Percentiles rank a stretch among this genome's conserved stretches.
Conservation (phyloP, 768 basidiomycete species). For the Tylopilus felleus region DNA sequence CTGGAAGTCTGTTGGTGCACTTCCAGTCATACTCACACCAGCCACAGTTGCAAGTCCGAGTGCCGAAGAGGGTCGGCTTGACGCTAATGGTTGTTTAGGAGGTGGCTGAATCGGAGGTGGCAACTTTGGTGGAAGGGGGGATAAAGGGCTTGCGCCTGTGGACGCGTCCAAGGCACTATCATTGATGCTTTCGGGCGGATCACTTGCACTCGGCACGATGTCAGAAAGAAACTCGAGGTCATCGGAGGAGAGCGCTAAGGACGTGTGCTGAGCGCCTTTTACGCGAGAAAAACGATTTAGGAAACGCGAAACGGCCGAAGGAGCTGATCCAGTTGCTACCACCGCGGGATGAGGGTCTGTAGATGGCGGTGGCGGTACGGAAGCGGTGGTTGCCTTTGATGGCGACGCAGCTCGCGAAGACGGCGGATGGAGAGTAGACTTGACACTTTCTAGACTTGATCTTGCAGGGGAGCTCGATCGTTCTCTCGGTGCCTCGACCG, state of each 20-base stretch:
- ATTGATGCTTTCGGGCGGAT: conserved; percentile 37
- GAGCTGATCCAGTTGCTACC: conserved; percentile 26
- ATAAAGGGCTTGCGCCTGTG: conserved; percentile 40
- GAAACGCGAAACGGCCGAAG: conserved; percentile 82
- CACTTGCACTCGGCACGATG: conserved; percentile 52
- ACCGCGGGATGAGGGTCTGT: conserved; percentile 3
- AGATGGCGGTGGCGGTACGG: conserved; percentile 12
- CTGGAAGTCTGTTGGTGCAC: not conserved
- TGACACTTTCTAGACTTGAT: conserved; percentile 31
- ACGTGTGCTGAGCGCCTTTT: conserved; percentile 41
- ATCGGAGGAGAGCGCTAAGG: conserved; percentile 70
- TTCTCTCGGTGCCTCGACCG: conserved; percentile 20
- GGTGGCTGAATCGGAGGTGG: conserved; percentile 46
- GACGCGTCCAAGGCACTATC: conserved; percentile 36
- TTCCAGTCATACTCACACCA: not conserved
- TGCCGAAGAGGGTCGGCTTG: conserved; percentile 10
- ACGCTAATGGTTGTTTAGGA: conserved; percentile 24
- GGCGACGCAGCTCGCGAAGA: conserved; percentile 18
- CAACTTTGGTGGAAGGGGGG: conserved; percentile 40
- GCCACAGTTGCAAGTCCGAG: conserved; percentile 1
- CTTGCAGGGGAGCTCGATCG: conserved; percentile 24
- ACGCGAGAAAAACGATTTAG: conserved; percentile 68
- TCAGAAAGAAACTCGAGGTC: conserved; percentile 82
- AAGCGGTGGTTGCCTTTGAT: conserved; percentile 6
- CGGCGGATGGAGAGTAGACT: conserved; percentile 7